Percentiles rank a stretch among this genome's conserved stretches.
These are phyloP conservation scores for Coemansia sp. DNA, from an alignment of 192 early-diverging fungal species.

Conservation along the genomic window DNA sequence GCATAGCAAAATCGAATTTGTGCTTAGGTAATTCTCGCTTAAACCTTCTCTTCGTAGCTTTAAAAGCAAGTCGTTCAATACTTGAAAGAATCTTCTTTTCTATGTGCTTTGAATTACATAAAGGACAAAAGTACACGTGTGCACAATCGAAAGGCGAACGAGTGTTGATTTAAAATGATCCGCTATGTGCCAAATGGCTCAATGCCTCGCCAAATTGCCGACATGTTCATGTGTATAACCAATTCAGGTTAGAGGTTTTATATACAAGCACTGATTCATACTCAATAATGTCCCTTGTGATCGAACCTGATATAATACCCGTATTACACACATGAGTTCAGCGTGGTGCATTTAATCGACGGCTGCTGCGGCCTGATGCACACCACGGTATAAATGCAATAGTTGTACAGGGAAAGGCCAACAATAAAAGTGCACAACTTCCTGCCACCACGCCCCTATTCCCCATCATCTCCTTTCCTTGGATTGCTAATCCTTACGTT, in stretches of 20 bases:
- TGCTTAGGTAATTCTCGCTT: neutral
- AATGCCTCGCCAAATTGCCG: neutral
- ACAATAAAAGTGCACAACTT: neutral
- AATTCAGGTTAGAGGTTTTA: neutral
- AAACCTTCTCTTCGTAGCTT: neutral
- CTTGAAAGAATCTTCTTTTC: neutral
- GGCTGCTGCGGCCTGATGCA: neutral
- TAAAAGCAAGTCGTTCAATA: neutral
- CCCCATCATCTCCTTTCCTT: neutral
- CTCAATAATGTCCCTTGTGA: neutral
- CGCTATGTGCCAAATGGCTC: neutral
- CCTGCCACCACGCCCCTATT: neutral
- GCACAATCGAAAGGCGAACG: neutral
- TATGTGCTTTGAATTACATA: neutral
- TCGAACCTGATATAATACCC: neutral
- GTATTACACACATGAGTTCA: conserved; percentile 4
- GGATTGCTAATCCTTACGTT: neutral
- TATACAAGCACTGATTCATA: neutral
- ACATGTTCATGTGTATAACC: neutral
- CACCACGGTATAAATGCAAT: neutral
- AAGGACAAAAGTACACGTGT: neutral
- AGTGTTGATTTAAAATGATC: neutral
- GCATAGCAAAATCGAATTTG: neutral
- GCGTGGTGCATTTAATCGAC: neutral
- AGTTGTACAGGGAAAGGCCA: neutral